Conservation (phyloP, 2,329 filamentous ascomycete species). For the Pestalotiopsis sp. region DNA sequence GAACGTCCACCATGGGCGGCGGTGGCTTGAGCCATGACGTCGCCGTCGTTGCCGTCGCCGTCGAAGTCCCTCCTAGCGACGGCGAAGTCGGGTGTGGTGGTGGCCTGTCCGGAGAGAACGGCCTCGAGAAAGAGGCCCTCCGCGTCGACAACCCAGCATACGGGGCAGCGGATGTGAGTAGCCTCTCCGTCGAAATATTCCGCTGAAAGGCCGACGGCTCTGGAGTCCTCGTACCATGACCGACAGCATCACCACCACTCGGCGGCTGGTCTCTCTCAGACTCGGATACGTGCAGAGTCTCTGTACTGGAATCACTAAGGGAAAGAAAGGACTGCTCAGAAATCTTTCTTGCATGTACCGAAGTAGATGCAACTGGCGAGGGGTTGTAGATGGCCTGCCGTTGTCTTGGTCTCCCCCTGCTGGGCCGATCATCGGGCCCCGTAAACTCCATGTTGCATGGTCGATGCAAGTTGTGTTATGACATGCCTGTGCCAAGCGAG, state of each 20-base stretch:
- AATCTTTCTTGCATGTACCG: constrained; percentile 7
- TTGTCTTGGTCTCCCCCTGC: background rate
- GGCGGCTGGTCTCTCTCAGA: background rate
- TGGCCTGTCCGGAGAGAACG: background rate
- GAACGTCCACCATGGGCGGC: background rate
- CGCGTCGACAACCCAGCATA: background rate
- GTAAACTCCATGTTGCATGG: constrained; percentile 11
- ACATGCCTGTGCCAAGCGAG: constrained; percentile 5
- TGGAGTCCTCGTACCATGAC: too few species aligned
- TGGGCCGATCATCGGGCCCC: constrained; percentile 1
- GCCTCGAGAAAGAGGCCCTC: constrained; percentile 1
- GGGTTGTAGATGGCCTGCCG: background rate
- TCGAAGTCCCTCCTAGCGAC: background rate
- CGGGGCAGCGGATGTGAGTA: background rate
- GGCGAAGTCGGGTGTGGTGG: background rate
- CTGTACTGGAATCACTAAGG: constrained; percentile 7
- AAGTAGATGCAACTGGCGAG: constrained; percentile 6
- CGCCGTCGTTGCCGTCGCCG: background rate
- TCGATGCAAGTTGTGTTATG: constrained; percentile 9
- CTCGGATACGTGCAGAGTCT: constrained; percentile 3
- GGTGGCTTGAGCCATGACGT: constrained; percentile 1
- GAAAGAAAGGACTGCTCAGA: background rate
- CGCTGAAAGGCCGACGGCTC: background rate
- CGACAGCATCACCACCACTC: background rate
- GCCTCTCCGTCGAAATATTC: background rate